Percentiles rank a stretch among this genome's conserved stretches.
Evolutionary conservation across 1,284 basidiomycete species (phyloP).

Genomic region (Ceratobasidium sp.): DNA sequence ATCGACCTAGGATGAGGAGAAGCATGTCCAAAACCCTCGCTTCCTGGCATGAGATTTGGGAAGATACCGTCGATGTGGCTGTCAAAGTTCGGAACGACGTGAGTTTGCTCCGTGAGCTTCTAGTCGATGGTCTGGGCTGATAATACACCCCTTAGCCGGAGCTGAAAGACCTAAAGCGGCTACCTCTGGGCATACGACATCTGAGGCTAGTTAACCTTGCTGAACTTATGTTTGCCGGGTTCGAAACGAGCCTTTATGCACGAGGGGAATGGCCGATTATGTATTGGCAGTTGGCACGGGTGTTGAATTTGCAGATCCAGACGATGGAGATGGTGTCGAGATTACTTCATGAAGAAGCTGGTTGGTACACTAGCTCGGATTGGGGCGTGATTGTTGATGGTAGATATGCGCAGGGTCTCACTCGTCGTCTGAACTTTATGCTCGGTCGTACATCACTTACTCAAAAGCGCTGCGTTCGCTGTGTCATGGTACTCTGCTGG

Average conservation of each 20-base stretch:
- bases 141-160: constrained; percentile 5
- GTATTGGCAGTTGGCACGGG: constrained; percentile 71
- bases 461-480: constrained; percentile 31
- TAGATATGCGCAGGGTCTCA: constrained; percentile 10
- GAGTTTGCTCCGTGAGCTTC: background rate
- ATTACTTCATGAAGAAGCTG: constrained; percentile 18
- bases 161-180: constrained; percentile 51
- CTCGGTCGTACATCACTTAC: constrained; percentile 26
- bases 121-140: constrained; percentile 26
- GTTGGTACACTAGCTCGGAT: background rate
- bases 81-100: constrained; percentile 22
- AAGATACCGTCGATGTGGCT: constrained; percentile 51
- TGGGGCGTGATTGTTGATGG: background rate
- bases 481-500: constrained; percentile 35
- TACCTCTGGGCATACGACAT: constrained; percentile 59
- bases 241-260: constrained; percentile 77
- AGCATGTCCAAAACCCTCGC: constrained; percentile 66
- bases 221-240: constrained; percentile 76
- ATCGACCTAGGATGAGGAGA: constrained; percentile 70
- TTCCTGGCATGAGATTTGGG: constrained; percentile 64
- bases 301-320: constrained; percentile 63
- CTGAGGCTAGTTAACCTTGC: constrained; percentile 67
- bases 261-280: constrained; percentile 70
- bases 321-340: constrained; percentile 60
- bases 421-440: constrained; percentile 19